Percentiles rank a stretch among this genome's conserved stretches.
These are phyloP conservation scores for Peronospora destructor DNA, from an alignment of 352 stramenopile genomes.

Conservation along the genomic window DNA sequence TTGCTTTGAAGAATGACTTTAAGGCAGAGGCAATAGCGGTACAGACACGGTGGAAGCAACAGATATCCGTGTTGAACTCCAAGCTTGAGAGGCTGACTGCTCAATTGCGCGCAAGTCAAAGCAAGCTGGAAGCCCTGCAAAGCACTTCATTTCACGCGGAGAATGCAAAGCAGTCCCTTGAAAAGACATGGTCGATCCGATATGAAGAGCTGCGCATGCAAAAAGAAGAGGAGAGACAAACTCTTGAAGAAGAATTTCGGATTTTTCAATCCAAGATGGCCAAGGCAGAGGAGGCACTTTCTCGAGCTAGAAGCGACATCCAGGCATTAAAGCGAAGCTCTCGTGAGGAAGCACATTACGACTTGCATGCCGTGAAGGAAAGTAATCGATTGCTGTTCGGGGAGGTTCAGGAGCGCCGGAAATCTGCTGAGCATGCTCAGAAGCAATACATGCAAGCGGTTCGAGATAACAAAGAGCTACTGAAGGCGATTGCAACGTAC, in stretches of 20 bases:
- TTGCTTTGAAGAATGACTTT: constrained; percentile 38
- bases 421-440: constrained; percentile 41
- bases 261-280: constrained; percentile 29
- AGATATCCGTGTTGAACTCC: constrained; percentile 26
- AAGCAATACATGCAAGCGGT: constrained; percentile 55
- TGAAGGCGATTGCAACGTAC: constrained; percentile 56
- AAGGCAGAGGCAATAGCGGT: constrained; percentile 33
- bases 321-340: constrained; percentile 20
- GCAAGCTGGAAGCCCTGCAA: constrained; percentile 43
- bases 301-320: constrained; percentile 28
- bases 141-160: constrained; percentile 36
- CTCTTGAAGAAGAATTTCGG: constrained; percentile 41
- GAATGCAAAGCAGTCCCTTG: constrained; percentile 35
- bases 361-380: constrained; percentile 47
- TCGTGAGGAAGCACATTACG: constrained; percentile 20
- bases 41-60: constrained; percentile 41
- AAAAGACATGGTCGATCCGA: constrained; percentile 35
- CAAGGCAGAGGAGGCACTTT: constrained; percentile 32
- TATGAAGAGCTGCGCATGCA: constrained; percentile 43
- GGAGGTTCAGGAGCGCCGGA: constrained; percentile 51
- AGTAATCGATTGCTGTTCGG: constrained; percentile 58
- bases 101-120: constrained; percentile 40
- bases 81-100: constrained; percentile 42
- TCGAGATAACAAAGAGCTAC: constrained; percentile 57
- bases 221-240: constrained; percentile 32